phyloP scores from a whole-genome alignment of 352 stramenopile species.

The Phytopythium vexans region DNA sequence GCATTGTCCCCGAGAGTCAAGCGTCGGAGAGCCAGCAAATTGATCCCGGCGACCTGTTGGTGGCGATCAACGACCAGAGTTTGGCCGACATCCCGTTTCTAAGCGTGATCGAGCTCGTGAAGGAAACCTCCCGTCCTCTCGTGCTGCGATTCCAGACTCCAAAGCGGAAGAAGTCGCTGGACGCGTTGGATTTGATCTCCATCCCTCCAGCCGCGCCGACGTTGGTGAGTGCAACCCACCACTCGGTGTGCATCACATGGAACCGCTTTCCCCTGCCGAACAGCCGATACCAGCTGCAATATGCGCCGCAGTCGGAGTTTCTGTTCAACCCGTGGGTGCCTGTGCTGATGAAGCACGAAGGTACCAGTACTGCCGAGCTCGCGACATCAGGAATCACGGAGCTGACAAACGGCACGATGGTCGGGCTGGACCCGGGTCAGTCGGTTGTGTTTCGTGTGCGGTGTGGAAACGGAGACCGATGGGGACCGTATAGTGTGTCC shows the following conservation, averaged over 20 bases:
- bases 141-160: constrained; percentile 69
- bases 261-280: constrained; percentile 30
- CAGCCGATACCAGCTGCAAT: constrained; percentile 61
- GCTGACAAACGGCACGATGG: constrained; percentile 62
- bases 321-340: constrained; percentile 55
- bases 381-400: constrained; percentile 40
- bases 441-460: constrained; percentile 63
- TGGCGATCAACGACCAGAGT: constrained; percentile 70
- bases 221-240: constrained; percentile 54
- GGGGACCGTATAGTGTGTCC: constrained; percentile 66
- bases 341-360: constrained; percentile 51
- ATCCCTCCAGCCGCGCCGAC: constrained; percentile 58
- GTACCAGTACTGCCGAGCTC: constrained; percentile 19
- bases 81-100: constrained; percentile 62
- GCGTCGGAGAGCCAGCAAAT: constrained; percentile 68
- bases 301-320: constrained; percentile 55
- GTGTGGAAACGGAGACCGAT: constrained; percentile 49
- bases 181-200: constrained; percentile 51
- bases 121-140: constrained; percentile 60
- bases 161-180: constrained; percentile 36
- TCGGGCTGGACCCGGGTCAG: constrained; percentile 51
- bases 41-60: constrained; percentile 63
- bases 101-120: constrained; percentile 75
- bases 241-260: constrained; percentile 68
- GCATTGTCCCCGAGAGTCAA: constrained; percentile 76